Percentiles rank a stretch among this genome's conserved stretches.
These are phyloP conservation scores for Metschnikowia proteae DNA, from an alignment of 805 yeast genomes.

Conservation along the genomic window DNA sequence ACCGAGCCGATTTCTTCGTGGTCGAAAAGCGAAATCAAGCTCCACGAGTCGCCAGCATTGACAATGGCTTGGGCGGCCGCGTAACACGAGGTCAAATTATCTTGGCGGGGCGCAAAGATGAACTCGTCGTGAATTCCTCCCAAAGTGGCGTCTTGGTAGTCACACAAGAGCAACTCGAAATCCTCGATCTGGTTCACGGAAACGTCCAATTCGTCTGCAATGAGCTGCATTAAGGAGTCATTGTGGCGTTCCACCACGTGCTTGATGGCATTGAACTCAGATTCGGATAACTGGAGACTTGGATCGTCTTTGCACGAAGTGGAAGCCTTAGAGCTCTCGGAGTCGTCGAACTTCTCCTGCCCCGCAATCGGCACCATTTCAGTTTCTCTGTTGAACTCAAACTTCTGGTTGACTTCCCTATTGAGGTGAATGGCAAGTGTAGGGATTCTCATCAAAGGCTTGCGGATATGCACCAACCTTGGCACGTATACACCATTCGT, in stretches of 20 bases:
- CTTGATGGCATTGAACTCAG: slow-evolving; percentile 62
- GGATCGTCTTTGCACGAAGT: slow-evolving; percentile 48
- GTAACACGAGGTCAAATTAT: slow-evolving; percentile 84
- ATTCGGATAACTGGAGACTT: slow-evolving; percentile 43
- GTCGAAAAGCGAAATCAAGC: slow-evolving; percentile 80
- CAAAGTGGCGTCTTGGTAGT: slow-evolving; percentile 73
- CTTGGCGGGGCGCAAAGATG: slow-evolving; percentile 86
- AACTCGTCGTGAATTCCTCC: slow-evolving; percentile 93
- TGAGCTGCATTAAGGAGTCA: slow-evolving; percentile 58
- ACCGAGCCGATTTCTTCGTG: slow-evolving; percentile 95
- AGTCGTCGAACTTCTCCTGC: slow-evolving; percentile 22
- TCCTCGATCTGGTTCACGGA: slow-evolving; percentile 66
- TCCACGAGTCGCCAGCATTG: slow-evolving; percentile 46
- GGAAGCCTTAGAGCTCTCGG: background rate
- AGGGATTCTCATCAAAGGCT: slow-evolving; percentile 82
- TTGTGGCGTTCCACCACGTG: slow-evolving; percentile 73
- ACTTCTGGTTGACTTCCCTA: slow-evolving; percentile 69
- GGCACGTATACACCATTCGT: slow-evolving; percentile 53
- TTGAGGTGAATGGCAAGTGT: slow-evolving; percentile 91
- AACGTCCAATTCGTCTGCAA: slow-evolving; percentile 63
- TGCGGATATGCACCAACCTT: slow-evolving; percentile 70
- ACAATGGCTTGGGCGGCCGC: slow-evolving; percentile 72
- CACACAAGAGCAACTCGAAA: slow-evolving; percentile 82
- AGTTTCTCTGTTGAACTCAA: slow-evolving; percentile 86
- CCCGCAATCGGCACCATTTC: slow-evolving; percentile 88